Conservation (phyloP, 2,329 filamentous ascomycete species). For the Arachnomyces sp. region DNA sequence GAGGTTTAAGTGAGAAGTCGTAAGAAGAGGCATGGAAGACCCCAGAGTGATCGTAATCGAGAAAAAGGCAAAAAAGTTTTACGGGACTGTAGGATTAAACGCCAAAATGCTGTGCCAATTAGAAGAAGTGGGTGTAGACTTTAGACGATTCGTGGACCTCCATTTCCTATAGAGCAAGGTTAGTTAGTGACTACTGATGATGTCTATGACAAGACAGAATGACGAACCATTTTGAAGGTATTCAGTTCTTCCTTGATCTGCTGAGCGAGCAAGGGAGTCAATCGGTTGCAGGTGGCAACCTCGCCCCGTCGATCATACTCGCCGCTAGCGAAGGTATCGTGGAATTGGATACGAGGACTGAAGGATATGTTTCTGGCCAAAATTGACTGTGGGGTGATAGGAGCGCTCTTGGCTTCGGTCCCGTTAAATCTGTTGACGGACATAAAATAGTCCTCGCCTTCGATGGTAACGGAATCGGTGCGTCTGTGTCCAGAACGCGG, state of each 20-base stretch:
- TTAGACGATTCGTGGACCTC: conserved; percentile 98
- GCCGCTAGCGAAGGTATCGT: conserved; percentile 91
- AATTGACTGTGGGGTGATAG: conserved; percentile 59
- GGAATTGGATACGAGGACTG: conserved; percentile 86
- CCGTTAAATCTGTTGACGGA: conserved; percentile 61
- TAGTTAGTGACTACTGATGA: conserved; percentile 15
- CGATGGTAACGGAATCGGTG: conserved; percentile 63
- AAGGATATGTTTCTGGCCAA: conserved; percentile 57
- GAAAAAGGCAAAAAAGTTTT: too few species aligned
- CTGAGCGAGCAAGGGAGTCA: conserved; percentile 94
- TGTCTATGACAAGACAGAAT: neutral
- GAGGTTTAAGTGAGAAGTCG: neutral
- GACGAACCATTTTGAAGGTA: conserved; percentile 93
- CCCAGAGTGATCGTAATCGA: too few species aligned
- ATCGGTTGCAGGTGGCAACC: conserved; percentile 92
- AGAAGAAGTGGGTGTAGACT: conserved; percentile 99
- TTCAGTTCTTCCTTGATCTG: conserved; percentile 99
- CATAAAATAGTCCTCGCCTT: conserved; percentile 85
- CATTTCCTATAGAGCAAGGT: conserved; percentile 71
- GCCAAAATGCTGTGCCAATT: conserved; percentile 37
- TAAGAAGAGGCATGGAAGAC: neutral
- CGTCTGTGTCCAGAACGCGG: conserved; percentile 51
- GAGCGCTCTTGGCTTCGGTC: conserved; percentile 71
- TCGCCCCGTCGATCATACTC: conserved; percentile 96
- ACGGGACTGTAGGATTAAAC: conserved; percentile 12